Conservation (phyloP, 805 yeast genomes). For the Candida odintsovae region DNA sequence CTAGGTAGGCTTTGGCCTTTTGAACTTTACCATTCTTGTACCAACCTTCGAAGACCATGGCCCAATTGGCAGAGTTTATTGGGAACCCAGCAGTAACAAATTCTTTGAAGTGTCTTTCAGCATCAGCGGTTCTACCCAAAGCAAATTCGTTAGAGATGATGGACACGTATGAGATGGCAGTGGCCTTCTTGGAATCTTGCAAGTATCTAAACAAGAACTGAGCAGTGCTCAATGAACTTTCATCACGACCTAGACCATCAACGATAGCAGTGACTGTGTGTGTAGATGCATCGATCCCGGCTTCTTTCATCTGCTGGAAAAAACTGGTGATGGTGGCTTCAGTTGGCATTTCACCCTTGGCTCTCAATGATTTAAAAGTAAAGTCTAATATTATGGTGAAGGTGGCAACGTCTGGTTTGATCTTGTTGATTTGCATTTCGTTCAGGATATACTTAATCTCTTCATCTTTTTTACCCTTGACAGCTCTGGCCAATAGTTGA, state of each 20-base stretch:
- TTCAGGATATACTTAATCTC: constrained; percentile 45
- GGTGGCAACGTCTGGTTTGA: constrained; percentile 57
- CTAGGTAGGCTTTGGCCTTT: constrained; percentile 16
- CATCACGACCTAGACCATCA: constrained; percentile 44
- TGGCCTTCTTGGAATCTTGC: constrained; percentile 27
- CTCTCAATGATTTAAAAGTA: constrained; percentile 39
- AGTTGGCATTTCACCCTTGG: constrained; percentile 38
- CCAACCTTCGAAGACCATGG: constrained; percentile 22
- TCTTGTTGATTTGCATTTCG: constrained; percentile 34
- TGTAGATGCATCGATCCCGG: constrained; percentile 35
- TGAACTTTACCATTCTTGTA: constrained; percentile 6
- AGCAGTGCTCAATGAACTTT: constrained; percentile 45
- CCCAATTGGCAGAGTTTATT: constrained; percentile 14
- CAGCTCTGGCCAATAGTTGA: constrained; percentile 38
- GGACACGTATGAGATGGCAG: constrained; percentile 37
- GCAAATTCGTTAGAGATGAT: constrained; percentile 43
- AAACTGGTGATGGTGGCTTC: constrained; percentile 32
- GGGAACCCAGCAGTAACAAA: constrained; percentile 27
- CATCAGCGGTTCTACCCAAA: constrained; percentile 34
- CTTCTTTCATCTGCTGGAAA: constrained; percentile 34
- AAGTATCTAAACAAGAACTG: constrained; percentile 40
- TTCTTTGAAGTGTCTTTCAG: constrained; percentile 26
- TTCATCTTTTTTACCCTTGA: constrained; percentile 32
- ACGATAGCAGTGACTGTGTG: constrained; percentile 47
- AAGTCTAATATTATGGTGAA: constrained; percentile 54